Base-by-base conservation (phyloP, 345 rosid genomes). In the Diplotaxis tenuifolia region DNA sequence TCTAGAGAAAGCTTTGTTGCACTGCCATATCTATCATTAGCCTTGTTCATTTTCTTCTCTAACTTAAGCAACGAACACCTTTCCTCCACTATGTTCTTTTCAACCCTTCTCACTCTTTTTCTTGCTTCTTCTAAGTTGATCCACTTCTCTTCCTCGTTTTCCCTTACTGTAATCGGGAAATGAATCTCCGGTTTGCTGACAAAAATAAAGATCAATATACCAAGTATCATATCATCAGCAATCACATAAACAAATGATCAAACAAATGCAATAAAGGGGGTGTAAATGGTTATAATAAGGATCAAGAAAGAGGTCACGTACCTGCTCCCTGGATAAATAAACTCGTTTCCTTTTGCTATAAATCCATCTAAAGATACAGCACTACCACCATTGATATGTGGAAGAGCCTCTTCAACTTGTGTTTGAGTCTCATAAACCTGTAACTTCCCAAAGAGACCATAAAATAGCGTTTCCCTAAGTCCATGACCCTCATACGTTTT, bases 331-430 rank as follows among this genome's bases (percentile, higher is more conserved):
- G 81, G 80, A 47, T 81, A 79, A 18, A 84, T 65, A 4, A 81
- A 28, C n/a, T 84, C 83, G 3, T 84, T 81, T 69, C 71, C 85
- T 71, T 76, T 83, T 8, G 74, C 50, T 5, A 86, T 86, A 23
- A 87, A 84, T 0, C 95, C 97, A 50, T 91, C 95, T 45, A 87
- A 65, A 20, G 95, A 87, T 2, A 89, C 81, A 2, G 72, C 80
- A 20, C 83, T 83, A 15, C 83, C 75, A 7, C 83, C 76, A 4
- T 15, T 62, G n/a, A 84, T 79, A 69, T 49, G 72, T 19, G 72
- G 67, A 31, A 74, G 70, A 47, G 93, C 93, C 18, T 47, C 66
- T 42, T 61, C 57, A 82, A 86, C 78, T 1, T 83, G 75, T 8
- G 75, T 31, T 52, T 82, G 68, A 6, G 88, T 89, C 25, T 73